Conservation (phyloP, 1,139 yeast genomes). For the Nakaseomyces kungkrabaensis region DNA sequence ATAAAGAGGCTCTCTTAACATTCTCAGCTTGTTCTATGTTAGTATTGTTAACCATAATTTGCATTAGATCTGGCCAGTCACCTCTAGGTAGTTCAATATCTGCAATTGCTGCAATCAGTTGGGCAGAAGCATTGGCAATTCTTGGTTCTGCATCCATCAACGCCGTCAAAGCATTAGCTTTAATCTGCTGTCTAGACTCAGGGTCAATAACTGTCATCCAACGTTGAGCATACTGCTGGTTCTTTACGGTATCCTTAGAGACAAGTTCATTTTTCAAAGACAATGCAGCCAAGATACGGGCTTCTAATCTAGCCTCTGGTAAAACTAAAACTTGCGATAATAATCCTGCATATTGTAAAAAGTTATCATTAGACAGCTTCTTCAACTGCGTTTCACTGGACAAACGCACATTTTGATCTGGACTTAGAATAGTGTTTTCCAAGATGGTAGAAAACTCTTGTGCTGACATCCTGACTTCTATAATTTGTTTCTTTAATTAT, state of each 20-base stretch:
- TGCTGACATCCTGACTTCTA: constrained; percentile 13
- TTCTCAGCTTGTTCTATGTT: constrained; percentile 64
- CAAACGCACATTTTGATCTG: constrained; percentile 57
- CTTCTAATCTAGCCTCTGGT: constrained; percentile 60
- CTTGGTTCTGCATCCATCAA: constrained; percentile 59
- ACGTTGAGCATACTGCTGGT: constrained; percentile 42
- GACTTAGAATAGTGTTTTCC: constrained; percentile 66
- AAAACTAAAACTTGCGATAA: constrained; percentile 67
- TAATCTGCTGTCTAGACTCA: constrained; percentile 52
- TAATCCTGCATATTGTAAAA: constrained; percentile 59
- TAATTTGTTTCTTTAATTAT: neutral
- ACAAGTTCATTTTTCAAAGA: constrained; percentile 80
- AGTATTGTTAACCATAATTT: constrained; percentile 76
- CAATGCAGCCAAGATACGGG: constrained; percentile 85
- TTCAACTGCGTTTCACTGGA: constrained; percentile 74
- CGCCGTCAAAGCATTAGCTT: constrained; percentile 54
- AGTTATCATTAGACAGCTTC: constrained; percentile 65
- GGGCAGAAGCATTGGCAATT: constrained; percentile 86
- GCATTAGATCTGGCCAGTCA: constrained; percentile 84
- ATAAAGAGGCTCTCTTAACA: constrained; percentile 76
- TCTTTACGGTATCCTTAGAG: constrained; percentile 55
- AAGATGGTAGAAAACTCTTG: constrained; percentile 62
- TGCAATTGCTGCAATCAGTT: constrained; percentile 91
- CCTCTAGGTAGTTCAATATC: constrained; percentile 82
- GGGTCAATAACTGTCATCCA: constrained; percentile 38